A percentile compares a stretch with the other conserved stretches of the same genome.
phyloP scores from a whole-genome alignment of 495 filamentous ascomycete genomes.

The Penicillium atrosanguineum region DNA sequence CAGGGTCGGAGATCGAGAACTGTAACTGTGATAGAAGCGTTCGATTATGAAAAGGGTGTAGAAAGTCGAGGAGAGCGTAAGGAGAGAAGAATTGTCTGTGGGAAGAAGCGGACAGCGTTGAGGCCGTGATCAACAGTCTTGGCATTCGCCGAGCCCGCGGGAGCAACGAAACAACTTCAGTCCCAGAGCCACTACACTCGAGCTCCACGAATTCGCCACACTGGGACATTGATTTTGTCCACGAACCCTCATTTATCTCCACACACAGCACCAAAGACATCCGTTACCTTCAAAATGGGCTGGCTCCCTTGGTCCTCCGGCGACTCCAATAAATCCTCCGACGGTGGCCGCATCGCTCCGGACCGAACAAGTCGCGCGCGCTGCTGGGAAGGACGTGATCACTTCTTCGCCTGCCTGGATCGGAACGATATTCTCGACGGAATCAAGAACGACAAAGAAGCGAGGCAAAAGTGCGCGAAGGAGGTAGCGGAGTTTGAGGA shows the following conservation, averaged over 20 bases:
- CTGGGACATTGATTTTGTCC: neutral
- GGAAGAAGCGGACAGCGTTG: constrained; percentile 10
- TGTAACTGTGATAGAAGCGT: neutral
- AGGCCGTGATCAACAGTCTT: constrained; percentile 26
- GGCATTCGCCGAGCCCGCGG: constrained; percentile 19
- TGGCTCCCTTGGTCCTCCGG: constrained; percentile 45
- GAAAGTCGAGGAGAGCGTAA: neutral
- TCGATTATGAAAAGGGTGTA: neutral
- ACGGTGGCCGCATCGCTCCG: constrained; percentile 69
- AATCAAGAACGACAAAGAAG: constrained; percentile 67
- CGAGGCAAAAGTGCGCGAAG: constrained; percentile 61
- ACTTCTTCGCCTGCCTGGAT: constrained; percentile 84
- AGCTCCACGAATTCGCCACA: neutral
- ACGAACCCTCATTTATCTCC: neutral
- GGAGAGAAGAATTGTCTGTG: neutral
- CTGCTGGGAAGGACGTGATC: constrained; percentile 86
- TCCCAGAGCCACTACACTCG: neutral
- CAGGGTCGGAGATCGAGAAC: neutral
- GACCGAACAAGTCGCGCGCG: constrained; percentile 69
- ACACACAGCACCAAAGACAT: neutral
- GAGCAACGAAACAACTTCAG: constrained; percentile 12
- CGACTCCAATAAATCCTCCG: constrained; percentile 47
- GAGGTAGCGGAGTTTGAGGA: constrained; percentile 67
- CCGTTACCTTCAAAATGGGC: constrained; percentile 38
- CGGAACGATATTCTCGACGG: constrained; percentile 76